phyloP scores from a whole-genome alignment of 352 stramenopile genomes.

The Blastocystis sp. region DNA sequence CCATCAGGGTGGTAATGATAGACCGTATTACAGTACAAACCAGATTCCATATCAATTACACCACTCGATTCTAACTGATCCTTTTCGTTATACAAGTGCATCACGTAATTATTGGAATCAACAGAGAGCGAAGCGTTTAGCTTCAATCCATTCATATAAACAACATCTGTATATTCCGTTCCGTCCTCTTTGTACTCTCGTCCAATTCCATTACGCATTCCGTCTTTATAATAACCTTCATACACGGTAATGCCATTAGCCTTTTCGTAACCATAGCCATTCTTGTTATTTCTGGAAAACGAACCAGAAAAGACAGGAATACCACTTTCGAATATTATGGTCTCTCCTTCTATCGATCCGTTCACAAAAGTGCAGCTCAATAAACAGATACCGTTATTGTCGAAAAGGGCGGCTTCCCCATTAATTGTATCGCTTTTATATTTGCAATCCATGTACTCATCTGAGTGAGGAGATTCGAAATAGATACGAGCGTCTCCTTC shows the following conservation, averaged over 20 bases:
- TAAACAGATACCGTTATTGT: neutral
- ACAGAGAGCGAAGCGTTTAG: neutral
- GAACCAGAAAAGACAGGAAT: neutral
- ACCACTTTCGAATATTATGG: neutral
- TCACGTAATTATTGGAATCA: neutral
- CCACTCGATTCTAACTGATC: neutral
- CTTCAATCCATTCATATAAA: neutral
- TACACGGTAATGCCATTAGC: neutral
- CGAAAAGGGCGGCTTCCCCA: neutral
- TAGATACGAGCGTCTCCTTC: slow-evolving; percentile 8
- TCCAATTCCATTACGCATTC: slow-evolving; percentile 23
- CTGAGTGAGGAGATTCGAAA: neutral
- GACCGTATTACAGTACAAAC: neutral
- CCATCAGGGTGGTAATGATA: slow-evolving; percentile 6
- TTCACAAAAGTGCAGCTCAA: slow-evolving; percentile 13
- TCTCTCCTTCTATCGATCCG: neutral
- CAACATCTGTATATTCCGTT: neutral
- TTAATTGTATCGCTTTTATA: neutral
- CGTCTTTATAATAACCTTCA: slow-evolving; percentile 56
- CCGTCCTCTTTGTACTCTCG: neutral
- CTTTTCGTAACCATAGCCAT: slow-evolving; percentile 5
- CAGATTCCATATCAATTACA: neutral
- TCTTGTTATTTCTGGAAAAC: neutral
- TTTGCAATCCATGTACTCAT: slow-evolving; percentile 6
- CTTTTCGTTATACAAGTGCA: neutral